These are phyloP conservation scores for Arthrobotrys entomopaga DNA, from an alignment of 2,329 filamentous ascomycete genomes.

Conservation along the genomic window DNA sequence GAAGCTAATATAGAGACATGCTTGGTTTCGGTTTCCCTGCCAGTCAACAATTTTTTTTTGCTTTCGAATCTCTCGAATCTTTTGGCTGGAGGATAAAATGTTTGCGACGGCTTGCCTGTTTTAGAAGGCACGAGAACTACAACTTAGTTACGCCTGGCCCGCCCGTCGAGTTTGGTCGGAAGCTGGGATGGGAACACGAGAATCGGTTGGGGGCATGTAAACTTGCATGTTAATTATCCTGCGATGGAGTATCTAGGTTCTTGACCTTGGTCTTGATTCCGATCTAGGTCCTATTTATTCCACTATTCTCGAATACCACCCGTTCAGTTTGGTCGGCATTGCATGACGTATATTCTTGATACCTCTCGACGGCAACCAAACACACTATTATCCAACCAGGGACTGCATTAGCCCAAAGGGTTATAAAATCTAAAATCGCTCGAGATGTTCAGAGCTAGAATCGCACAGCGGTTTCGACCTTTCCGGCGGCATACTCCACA, in stretches of 20 bases:
- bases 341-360: too few species aligned
- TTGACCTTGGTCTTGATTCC: too few species aligned
- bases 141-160: background rate
- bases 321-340: too few species aligned
- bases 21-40: background rate
- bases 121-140: slow-evolving; percentile 24
- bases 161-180: background rate
- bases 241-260: background rate
- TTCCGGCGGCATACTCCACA: slow-evolving; percentile 4
- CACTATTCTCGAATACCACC: too few species aligned
- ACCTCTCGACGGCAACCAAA: too few species aligned
- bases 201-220: slow-evolving; percentile 2
- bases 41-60: background rate
- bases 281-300: too few species aligned
- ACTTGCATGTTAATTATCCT: background rate
- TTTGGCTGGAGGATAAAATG: slow-evolving; percentile 7
- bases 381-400: too few species aligned
- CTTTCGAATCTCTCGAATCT: background rate
- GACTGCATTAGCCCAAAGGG: too few species aligned
- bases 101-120: slow-evolving; percentile 34
- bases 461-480: slow-evolving; percentile 18
- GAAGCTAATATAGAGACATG: background rate
- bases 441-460: slow-evolving; percentile 27
- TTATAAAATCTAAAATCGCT: background rate
- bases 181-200: slow-evolving; percentile 8